Conservation (phyloP, 257 asterid genomes). For the Sherardia arvensis region DNA sequence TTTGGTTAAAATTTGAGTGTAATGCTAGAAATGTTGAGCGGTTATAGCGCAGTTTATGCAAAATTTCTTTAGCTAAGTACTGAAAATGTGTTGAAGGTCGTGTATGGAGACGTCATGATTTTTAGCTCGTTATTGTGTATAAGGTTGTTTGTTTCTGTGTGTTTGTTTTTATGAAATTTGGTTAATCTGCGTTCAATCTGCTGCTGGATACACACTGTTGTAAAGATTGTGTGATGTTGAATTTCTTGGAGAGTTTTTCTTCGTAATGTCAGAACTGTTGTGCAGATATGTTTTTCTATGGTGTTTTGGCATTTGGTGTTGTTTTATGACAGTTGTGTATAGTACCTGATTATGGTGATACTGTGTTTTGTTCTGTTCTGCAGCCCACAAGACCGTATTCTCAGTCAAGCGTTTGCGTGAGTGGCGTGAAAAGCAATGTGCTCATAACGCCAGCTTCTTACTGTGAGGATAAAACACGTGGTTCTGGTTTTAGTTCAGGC, state of each 20-base stretch:
- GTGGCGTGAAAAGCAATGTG: slow-evolving; percentile 14
- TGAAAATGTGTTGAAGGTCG: background rate
- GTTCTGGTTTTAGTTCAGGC: slow-evolving; percentile 6
- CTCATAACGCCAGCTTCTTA: slow-evolving; percentile 9
- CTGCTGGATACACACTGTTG: background rate
- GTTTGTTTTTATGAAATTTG: background rate
- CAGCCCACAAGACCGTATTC: slow-evolving; percentile 17
- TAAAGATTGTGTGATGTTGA: background rate
- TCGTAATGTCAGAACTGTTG: too few relatives aligned
- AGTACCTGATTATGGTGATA: background rate
- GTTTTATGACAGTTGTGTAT: background rate
- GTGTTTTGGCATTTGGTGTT: background rate
- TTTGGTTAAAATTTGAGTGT: background rate
- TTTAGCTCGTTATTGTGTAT: background rate
- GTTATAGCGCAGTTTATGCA: background rate
- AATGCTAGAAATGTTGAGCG: background rate
- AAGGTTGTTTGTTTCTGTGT: background rate
- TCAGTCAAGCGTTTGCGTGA: slow-evolving; percentile 10
- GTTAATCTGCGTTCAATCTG: background rate
- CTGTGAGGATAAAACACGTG: slow-evolving; percentile 15
- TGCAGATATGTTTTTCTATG: background rate
- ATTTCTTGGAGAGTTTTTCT: background rate
- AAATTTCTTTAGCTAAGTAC: background rate
- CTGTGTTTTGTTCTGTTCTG: slow-evolving; percentile 3
- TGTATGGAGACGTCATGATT: background rate